These are phyloP conservation scores for Calamus simplicifolius DNA, from an alignment of 176 grass and related monocot species.

Conservation along the genomic window DNA sequence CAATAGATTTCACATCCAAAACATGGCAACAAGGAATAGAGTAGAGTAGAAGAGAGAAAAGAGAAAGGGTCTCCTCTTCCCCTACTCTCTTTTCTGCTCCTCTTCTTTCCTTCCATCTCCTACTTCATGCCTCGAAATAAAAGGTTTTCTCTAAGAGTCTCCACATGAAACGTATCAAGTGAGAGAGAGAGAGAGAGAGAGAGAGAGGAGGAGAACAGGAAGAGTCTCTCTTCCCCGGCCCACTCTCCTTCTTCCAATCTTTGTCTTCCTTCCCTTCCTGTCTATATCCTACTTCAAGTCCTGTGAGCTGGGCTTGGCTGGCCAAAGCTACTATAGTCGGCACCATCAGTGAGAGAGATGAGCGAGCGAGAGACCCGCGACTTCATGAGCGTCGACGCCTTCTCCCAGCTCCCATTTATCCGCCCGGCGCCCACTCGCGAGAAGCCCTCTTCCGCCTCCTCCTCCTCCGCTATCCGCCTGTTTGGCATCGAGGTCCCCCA, in stretches of 20 bases:
- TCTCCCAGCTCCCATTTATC: slow-evolving; percentile 72
- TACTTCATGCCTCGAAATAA: not conserved
- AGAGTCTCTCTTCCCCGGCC: not conserved
- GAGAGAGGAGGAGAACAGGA: not conserved
- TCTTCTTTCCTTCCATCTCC: not conserved
- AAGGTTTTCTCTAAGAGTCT: not conserved
- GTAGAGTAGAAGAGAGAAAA: too few species aligned
- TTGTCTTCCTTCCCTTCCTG: not conserved
- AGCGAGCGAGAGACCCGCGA: slow-evolving; percentile 42
- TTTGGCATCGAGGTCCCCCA: slow-evolving; percentile 62
- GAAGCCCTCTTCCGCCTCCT: slow-evolving; percentile 16
- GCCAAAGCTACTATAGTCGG: too few species aligned
- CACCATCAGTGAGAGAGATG: slow-evolving; percentile 20
- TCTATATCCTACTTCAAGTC: not conserved
- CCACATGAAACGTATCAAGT: not conserved
- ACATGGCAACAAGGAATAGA: too few species aligned
- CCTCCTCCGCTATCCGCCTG: slow-evolving; percentile 39
- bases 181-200: not conserved
- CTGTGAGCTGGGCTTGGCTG: too few species aligned
- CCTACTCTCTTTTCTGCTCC: too few species aligned
- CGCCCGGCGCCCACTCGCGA: slow-evolving; percentile 14
- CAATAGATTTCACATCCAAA: too few species aligned
- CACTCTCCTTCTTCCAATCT: not conserved
- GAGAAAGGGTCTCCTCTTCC: too few species aligned
- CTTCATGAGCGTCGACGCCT: slow-evolving; percentile 65